Evolutionary conservation across 179 eudicot species (phyloP).

Genomic region (Pouteria campechiana): DNA sequence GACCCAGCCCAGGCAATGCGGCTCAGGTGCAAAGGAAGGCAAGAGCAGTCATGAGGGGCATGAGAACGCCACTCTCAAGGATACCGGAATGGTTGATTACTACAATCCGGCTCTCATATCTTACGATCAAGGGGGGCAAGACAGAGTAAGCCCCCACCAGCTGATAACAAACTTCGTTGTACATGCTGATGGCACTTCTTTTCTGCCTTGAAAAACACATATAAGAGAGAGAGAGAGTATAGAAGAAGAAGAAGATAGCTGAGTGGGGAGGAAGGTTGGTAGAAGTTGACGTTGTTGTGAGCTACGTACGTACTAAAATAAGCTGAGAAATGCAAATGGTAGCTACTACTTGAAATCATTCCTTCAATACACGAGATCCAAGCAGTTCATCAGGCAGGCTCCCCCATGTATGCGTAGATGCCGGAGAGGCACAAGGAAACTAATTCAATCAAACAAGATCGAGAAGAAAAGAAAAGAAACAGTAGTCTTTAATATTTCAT

Average conservation of each 20-base stretch:
- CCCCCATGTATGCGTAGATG: too few relatives aligned
- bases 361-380: background rate
- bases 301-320: background rate
- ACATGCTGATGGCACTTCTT: conserved; percentile 43
- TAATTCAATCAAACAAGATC: too few relatives aligned
- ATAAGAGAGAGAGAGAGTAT: conserved; percentile 4
- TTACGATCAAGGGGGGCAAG: conserved; percentile 22
- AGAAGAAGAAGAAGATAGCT: background rate
- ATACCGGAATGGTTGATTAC: conserved; percentile 20
- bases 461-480: too few relatives aligned
- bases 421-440: too few relatives aligned
- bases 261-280: background rate
- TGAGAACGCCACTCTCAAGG: conserved; percentile 3
- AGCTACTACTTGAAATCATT: too few relatives aligned
- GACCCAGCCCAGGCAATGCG: conserved; percentile 83
- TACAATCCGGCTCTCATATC: conserved; percentile 29
- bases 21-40: conserved; percentile 13
- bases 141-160: conserved; percentile 29
- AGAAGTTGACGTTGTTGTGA: background rate
- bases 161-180: conserved; percentile 45
- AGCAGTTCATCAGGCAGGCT: conserved; percentile 1
- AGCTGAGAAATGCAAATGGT: background rate
- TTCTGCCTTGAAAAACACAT: conserved; percentile 16
- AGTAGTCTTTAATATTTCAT: too few relatives aligned
- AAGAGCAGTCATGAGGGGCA: background rate